Percentiles rank a stretch among this genome's conserved stretches.
phyloP scores from a whole-genome alignment of 192 early-diverging fungal species.

The Coemansia aciculifera region DNA sequence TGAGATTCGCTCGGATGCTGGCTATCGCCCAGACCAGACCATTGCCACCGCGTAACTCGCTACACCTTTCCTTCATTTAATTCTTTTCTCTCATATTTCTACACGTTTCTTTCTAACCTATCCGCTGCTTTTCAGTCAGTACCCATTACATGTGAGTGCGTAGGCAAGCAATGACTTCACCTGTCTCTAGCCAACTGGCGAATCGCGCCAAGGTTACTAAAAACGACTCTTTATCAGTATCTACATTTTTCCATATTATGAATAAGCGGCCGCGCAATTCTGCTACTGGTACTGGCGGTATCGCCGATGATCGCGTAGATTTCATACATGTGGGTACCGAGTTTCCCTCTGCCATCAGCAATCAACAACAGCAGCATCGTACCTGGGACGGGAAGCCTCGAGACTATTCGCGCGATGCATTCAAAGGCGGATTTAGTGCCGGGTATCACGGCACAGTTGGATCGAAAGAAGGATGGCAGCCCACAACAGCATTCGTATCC shows the following conservation, averaged over 20 bases:
- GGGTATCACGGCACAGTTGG: constrained; percentile 96
- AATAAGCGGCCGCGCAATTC: constrained; percentile 4
- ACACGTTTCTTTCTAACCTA: neutral
- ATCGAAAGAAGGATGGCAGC: constrained; percentile 82
- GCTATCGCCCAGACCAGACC: constrained; percentile 46
- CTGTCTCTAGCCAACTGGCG: neutral
- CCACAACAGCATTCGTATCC: constrained; percentile 71
- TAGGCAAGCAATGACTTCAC: neutral
- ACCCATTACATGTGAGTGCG: constrained; percentile 54
- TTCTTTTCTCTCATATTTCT: neutral
- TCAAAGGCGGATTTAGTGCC: constrained; percentile 92
- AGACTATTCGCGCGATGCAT: constrained; percentile 85
- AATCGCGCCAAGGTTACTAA: neutral
- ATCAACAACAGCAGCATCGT: constrained; percentile 16
- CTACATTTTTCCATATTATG: constrained; percentile 3
- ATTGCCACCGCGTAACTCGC: constrained; percentile 64
- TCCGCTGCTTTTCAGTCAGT: neutral
- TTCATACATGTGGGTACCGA: constrained; percentile 43
- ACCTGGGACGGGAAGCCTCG: constrained; percentile 69
- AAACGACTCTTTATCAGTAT: neutral
- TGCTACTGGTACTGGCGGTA: neutral
- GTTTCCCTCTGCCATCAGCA: constrained; percentile 15
- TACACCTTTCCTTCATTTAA: constrained; percentile 2
- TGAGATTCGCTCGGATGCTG: constrained; percentile 31
- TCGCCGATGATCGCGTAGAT: constrained; percentile 21